Conservation (phyloP, 768 basidiomycete species). For the Tricholoma bakamatsutake region DNA sequence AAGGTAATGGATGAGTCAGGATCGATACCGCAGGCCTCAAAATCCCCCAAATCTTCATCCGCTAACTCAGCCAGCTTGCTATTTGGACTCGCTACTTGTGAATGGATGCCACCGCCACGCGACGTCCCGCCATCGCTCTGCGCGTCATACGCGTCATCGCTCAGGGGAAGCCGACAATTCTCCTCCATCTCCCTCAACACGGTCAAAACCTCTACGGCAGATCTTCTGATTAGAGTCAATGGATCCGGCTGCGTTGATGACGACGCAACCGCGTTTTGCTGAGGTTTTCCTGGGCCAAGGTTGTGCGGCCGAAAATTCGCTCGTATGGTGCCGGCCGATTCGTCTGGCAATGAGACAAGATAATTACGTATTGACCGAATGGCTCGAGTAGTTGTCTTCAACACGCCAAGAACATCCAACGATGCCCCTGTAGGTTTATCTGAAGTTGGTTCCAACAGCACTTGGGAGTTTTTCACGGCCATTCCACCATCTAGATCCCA, state of each 20-base stretch:
- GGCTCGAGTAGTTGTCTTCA: slow-evolving; percentile 75
- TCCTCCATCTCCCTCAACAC: slow-evolving; percentile 81
- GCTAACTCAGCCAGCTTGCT: slow-evolving; percentile 26
- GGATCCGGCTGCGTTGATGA: slow-evolving; percentile 43
- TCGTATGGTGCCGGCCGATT: slow-evolving; percentile 50
- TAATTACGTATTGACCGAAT: slow-evolving; percentile 84
- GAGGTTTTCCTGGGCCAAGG: slow-evolving; percentile 33
- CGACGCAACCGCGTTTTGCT: slow-evolving; percentile 25
- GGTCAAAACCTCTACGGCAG: slow-evolving; percentile 80
- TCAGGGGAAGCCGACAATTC: slow-evolving; percentile 62
- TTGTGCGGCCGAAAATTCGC: slow-evolving; percentile 53
- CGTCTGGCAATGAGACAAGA: slow-evolving; percentile 75
- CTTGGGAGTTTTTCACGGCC: slow-evolving; percentile 5
- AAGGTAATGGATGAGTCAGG: slow-evolving; percentile 61
- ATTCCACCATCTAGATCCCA: slow-evolving; percentile 47
- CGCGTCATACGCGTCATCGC: slow-evolving; percentile 79
- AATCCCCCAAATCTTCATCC: slow-evolving; percentile 26
- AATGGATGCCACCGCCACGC: slow-evolving; percentile 27
- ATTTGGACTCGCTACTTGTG: slow-evolving; percentile 40
- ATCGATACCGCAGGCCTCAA: slow-evolving; percentile 34
- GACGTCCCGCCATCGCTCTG: slow-evolving; percentile 61
- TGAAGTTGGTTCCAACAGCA: background rate
- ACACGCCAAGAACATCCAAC: slow-evolving; percentile 61
- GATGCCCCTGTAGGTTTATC: slow-evolving; percentile 10
- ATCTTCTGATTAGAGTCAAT: slow-evolving; percentile 61